Evolutionary conservation across 179 eudicot genomes (phyloP).

Genomic region (Spinacia oleracea): DNA sequence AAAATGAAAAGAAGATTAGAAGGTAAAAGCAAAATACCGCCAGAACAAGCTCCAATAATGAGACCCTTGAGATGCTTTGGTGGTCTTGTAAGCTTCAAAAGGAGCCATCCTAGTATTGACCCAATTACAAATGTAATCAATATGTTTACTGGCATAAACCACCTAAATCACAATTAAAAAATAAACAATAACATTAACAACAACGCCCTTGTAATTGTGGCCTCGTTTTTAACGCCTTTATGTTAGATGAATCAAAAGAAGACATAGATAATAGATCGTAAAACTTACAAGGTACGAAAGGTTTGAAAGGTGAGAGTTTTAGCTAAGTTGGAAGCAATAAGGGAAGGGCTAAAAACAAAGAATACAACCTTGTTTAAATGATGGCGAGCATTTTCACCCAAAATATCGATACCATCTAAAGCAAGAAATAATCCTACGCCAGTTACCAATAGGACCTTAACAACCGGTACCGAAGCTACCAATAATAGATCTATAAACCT

Average conservation of each 20-base stretch:
- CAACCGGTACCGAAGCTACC: slow-evolving; percentile 43
- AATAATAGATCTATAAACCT: slow-evolving; percentile 33
- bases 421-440: slow-evolving; percentile 42
- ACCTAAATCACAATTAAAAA: slow-evolving; percentile 17
- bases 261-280: neutral
- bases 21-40: slow-evolving; percentile 12
- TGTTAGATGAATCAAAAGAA: neutral
- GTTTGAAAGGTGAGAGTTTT: slow-evolving; percentile 64
- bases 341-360: slow-evolving; percentile 73
- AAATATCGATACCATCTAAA: slow-evolving; percentile 31
- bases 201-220: no score
- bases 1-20: no score
- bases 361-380: slow-evolving; percentile 54
- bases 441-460: slow-evolving; percentile 37
- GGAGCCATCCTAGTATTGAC: slow-evolving; percentile 32
- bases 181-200: neutral
- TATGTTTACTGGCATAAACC: slow-evolving; percentile 42
- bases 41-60: slow-evolving; percentile 34
- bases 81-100: slow-evolving; percentile 31
- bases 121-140: slow-evolving; percentile 30
- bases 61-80: slow-evolving; percentile 34
- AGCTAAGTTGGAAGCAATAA: slow-evolving; percentile 63
- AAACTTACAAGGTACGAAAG: slow-evolving; percentile 60
- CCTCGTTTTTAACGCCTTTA: no score
- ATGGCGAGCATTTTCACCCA: slow-evolving; percentile 31